phyloP scores from a whole-genome alignment of 1,284 basidiomycete genomes.

The Lignosus rhinocerotis region DNA sequence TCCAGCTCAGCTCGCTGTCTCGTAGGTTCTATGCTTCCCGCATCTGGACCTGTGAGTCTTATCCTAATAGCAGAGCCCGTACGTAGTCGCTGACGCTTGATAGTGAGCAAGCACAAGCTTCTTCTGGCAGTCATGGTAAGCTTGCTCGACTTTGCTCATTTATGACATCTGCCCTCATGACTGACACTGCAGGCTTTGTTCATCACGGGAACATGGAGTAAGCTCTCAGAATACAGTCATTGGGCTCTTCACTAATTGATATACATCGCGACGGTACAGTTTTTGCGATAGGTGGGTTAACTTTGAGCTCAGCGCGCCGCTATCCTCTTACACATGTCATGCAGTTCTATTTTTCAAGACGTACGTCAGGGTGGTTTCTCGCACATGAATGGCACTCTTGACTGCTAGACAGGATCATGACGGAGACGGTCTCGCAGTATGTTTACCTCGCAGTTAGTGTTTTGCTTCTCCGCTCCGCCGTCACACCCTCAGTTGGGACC shows the following conservation, averaged over 20 bases:
- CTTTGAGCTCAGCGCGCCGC: background rate
- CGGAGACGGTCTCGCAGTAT: background rate
- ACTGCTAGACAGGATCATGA: background rate
- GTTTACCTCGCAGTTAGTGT: background rate
- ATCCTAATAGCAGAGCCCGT: background rate
- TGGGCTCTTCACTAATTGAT: background rate
- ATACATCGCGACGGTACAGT: background rate
- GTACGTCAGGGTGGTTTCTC: background rate
- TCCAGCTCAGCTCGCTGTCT: background rate
- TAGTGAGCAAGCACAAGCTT: slow-evolving; percentile 6
- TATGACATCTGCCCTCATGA: background rate
- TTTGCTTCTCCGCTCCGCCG: background rate
- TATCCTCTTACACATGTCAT: background rate
- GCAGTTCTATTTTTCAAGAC: slow-evolving; percentile 7
- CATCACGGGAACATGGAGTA: slow-evolving; percentile 3
- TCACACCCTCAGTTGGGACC: background rate
- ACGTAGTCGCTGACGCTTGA: background rate
- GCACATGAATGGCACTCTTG: background rate
- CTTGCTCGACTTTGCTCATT: background rate
- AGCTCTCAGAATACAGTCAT: background rate
- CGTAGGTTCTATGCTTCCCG: slow-evolving; percentile 9
- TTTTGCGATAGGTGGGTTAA: background rate
- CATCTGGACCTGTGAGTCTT: slow-evolving; percentile 4
- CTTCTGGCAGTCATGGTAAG: slow-evolving; percentile 3
- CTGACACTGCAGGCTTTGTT: background rate